These are phyloP conservation scores for Phytophthora fragariae DNA, from an alignment of 352 stramenopile genomes.

Conservation along the genomic window DNA sequence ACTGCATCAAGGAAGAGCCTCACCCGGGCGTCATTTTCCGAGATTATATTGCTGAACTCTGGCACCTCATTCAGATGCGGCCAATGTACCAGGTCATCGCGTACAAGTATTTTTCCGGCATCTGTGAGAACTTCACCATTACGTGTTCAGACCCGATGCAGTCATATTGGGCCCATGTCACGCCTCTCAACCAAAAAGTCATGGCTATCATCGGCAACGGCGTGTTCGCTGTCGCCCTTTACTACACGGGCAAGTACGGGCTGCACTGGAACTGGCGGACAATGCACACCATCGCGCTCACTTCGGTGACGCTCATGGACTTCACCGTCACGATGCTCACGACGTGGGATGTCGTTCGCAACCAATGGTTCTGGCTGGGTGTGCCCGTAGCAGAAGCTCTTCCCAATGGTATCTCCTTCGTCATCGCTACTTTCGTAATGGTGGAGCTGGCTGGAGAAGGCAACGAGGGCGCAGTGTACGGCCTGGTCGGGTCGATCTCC, in stretches of 20 bases:
- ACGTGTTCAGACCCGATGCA: slow-evolving; percentile 37
- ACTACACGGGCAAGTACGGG: slow-evolving; percentile 42
- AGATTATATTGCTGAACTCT: slow-evolving; percentile 49
- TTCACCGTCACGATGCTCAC: slow-evolving; percentile 39
- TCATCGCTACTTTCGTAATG: slow-evolving; percentile 50
- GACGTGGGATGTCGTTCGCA: slow-evolving; percentile 36
- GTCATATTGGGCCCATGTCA: slow-evolving; percentile 33
- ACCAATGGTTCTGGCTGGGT: slow-evolving; percentile 59
- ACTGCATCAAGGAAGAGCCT: slow-evolving; percentile 56
- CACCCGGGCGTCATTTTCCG: slow-evolving; percentile 35
- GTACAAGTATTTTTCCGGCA: slow-evolving; percentile 42
- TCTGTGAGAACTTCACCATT: slow-evolving; percentile 47
- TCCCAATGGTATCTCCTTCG: slow-evolving; percentile 45
- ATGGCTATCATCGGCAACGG: slow-evolving; percentile 42
- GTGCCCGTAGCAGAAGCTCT: slow-evolving; percentile 41
- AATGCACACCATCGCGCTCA: slow-evolving; percentile 34
- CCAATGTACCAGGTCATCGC: slow-evolving; percentile 54
- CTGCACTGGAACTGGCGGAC: slow-evolving; percentile 47
- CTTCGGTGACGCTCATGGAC: slow-evolving; percentile 41
- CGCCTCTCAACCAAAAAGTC: slow-evolving; percentile 45
- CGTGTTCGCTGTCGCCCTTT: slow-evolving; percentile 38
- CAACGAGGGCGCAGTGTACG: slow-evolving; percentile 51
- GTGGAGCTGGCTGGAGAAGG: slow-evolving; percentile 54
- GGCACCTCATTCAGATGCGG: slow-evolving; percentile 39
- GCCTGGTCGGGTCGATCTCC: slow-evolving; percentile 48